Evolutionary conservation across 495 filamentous ascomycete species (phyloP).

Genomic region (Evernia prunastri): DNA sequence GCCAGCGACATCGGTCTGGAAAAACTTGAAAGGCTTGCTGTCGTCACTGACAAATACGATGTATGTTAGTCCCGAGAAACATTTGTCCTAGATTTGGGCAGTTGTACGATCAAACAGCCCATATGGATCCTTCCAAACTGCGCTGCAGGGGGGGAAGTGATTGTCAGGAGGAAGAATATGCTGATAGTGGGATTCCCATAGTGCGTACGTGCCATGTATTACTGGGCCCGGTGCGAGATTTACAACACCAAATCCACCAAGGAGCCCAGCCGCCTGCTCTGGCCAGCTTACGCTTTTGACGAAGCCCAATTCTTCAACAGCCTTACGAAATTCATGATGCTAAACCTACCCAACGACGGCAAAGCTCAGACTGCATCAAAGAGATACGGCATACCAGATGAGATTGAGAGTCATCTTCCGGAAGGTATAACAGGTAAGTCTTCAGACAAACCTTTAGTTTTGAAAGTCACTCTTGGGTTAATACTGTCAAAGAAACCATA

Average conservation of each 20-base stretch:
- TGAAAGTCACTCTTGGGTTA: not conserved
- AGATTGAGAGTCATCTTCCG: slow-evolving; percentile 6
- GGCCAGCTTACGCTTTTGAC: slow-evolving; percentile 11
- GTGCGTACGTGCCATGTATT: slow-evolving; percentile 6
- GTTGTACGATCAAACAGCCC: not conserved
- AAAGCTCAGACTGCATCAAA: not conserved
- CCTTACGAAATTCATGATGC: slow-evolving; percentile 6
- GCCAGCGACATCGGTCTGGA: not conserved
- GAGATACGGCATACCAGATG: slow-evolving; percentile 8
- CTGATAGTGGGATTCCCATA: not conserved
- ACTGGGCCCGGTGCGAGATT: slow-evolving; percentile 1
- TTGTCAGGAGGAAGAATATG: not conserved
- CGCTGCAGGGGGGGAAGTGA: not conserved
- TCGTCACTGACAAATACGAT: slow-evolving; percentile 6
- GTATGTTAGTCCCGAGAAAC: not conserved
- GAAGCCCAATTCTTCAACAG: slow-evolving; percentile 4
- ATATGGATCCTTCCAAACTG: not conserved
- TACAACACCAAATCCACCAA: not conserved
- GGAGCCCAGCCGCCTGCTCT: slow-evolving; percentile 8
- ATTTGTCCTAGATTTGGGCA: not conserved
- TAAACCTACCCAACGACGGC: slow-evolving; percentile 1
- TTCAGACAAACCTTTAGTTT: not conserved
- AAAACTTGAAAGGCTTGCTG: slow-evolving; percentile 1
- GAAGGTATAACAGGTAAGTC: not conserved
- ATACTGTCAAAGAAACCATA: not conserved